Conservation (phyloP, 2,329 filamentous ascomycete species). For the Mycosphaerella sp. region DNA sequence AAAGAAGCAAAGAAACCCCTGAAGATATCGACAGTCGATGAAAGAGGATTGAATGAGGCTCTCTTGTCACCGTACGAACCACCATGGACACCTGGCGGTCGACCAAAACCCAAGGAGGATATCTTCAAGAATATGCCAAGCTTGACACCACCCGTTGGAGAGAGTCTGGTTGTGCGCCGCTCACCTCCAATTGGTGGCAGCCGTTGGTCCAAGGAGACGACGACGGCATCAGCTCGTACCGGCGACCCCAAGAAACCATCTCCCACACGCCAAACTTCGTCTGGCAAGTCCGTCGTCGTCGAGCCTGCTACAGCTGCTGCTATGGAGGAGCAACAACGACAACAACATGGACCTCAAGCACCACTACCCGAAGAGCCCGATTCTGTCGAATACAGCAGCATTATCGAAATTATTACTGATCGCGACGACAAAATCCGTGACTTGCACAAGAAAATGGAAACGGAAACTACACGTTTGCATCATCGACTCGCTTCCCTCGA, state of each 20-base stretch:
- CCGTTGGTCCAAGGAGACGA: neutral
- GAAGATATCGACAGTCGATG: slow-evolving; percentile 3
- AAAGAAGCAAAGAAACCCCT: slow-evolving; percentile 8
- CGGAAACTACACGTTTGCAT: slow-evolving; percentile 16
- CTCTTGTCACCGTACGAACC: slow-evolving; percentile 9
- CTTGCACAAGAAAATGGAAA: slow-evolving; percentile 17
- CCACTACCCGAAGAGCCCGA: slow-evolving; percentile 5
- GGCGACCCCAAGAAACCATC: slow-evolving; percentile 11
- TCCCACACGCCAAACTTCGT: neutral
- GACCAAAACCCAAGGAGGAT: slow-evolving; percentile 10
- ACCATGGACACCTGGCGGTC: slow-evolving; percentile 9
- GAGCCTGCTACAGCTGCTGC: neutral
- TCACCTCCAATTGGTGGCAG: slow-evolving; percentile 8
- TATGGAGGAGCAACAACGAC: neutral
- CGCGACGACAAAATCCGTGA: slow-evolving; percentile 16
- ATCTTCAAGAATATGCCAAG: slow-evolving; percentile 17
- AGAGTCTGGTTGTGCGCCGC: slow-evolving; percentile 10
- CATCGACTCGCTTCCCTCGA: slow-evolving; percentile 18
- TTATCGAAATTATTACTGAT: slow-evolving; percentile 13
- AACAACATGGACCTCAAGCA: neutral
- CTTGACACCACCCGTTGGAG: neutral
- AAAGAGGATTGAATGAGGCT: slow-evolving; percentile 2
- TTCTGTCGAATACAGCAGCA: slow-evolving; percentile 1
- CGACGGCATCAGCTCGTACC: neutral
- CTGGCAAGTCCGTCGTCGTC: neutral